Percentiles rank a stretch among this genome's conserved stretches.
These are phyloP conservation scores for Acer saccharum DNA, from an alignment of 345 rosid genomes.

Conservation along the genomic window DNA sequence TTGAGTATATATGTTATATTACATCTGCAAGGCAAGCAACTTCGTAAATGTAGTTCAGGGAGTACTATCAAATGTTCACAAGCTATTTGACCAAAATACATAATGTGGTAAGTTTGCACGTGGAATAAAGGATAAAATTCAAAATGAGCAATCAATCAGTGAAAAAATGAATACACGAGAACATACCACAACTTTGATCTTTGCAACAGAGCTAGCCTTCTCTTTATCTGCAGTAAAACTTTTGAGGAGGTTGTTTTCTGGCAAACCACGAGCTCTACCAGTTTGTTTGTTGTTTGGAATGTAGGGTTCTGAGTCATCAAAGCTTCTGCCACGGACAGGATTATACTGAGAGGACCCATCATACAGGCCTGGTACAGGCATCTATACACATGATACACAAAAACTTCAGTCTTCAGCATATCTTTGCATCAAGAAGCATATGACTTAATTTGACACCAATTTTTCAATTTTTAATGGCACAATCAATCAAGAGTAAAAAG, in stretches of 20 bases:
- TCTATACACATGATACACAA: slow-evolving; percentile 40
- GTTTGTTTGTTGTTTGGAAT: slow-evolving; percentile 57
- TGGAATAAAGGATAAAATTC: not conserved
- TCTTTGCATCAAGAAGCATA: not conserved
- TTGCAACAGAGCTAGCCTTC: slow-evolving; percentile 84
- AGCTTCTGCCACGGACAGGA: slow-evolving; percentile 74
- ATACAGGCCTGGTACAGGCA: slow-evolving; percentile 58
- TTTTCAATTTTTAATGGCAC: not conserved
- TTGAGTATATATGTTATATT: not conserved
- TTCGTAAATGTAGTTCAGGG: slow-evolving; percentile 3
- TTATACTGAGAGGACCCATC: slow-evolving; percentile 66
- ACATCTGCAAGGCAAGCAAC: slow-evolving; percentile 12
- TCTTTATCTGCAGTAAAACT: slow-evolving; percentile 86
- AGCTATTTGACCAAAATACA: slow-evolving; percentile 1
- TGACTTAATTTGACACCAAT: not conserved
- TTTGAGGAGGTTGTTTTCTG: slow-evolving; percentile 67
- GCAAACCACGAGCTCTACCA: slow-evolving; percentile 61
- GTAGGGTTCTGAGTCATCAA: slow-evolving; percentile 79
- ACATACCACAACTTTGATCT: slow-evolving; percentile 98
- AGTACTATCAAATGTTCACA: slow-evolving; percentile 9
- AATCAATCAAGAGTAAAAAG: not conserved
- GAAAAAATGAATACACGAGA: slow-evolving; percentile 1
- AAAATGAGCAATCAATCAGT: not conserved
- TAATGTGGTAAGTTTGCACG: slow-evolving; percentile 1
- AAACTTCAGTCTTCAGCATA: slow-evolving; percentile 21